phyloP scores from a whole-genome alignment of 2,329 filamentous ascomycete species.

The Epichloe scottii region DNA sequence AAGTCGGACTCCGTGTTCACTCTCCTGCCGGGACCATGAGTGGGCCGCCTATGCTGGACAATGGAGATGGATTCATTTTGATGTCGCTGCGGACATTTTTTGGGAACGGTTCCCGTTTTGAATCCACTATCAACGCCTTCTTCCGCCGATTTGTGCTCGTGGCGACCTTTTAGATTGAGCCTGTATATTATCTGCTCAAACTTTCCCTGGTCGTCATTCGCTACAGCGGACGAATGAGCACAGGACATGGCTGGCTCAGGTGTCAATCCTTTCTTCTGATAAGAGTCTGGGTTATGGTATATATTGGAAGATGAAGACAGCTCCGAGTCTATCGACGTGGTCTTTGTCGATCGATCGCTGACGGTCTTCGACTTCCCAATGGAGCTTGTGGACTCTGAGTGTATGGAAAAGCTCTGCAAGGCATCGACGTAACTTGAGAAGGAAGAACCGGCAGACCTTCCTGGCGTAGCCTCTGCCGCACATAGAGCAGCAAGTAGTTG shows the following conservation, averaged over 20 bases:
- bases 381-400: not conserved
- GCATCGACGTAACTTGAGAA: not conserved
- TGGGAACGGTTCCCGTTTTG: not conserved
- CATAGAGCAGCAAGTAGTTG: conserved; percentile 2
- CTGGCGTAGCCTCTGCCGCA: not conserved
- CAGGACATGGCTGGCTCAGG: not conserved
- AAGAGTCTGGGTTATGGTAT: not conserved
- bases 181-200: conserved; percentile 18
- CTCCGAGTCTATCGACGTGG: not conserved
- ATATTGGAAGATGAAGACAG: not conserved
- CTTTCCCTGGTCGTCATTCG: conserved; percentile 1
- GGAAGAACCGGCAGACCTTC: not conserved
- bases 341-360: not conserved
- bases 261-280: not conserved
- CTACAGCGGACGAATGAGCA: not conserved
- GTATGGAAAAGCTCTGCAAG: not conserved
- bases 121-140: conserved; percentile 1
- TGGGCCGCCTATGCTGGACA: not conserved
- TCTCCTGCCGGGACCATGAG: conserved; percentile 3
- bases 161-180: conserved; percentile 9
- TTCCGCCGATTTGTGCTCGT: not conserved
- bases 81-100: not conserved
- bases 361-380: not conserved
- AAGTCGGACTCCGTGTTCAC: conserved; percentile 8
- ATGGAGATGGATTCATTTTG: too few species aligned